Conservation (phyloP, 495 filamentous ascomycete species). For the Penicillium salamii region DNA sequence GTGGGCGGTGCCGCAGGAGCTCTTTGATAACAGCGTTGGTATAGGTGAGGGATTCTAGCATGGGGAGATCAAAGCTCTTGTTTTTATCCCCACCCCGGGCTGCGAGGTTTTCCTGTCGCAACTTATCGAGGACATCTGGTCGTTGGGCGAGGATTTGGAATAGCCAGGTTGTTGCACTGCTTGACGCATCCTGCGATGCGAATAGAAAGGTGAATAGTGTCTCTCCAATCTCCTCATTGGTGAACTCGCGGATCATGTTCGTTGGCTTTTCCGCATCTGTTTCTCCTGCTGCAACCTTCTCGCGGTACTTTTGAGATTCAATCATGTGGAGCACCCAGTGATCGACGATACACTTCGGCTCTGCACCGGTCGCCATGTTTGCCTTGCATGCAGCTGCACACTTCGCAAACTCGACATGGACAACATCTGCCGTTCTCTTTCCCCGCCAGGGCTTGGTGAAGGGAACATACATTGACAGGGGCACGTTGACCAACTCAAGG, state of each 20-base stretch:
- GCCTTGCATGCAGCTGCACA: conserved; percentile 86
- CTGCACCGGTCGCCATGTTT: conserved; percentile 79
- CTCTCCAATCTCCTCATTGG: conserved; percentile 84
- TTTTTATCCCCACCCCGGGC: conserved; percentile 69
- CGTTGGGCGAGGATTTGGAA: conserved; percentile 89
- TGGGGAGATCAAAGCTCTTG: conserved; percentile 65
- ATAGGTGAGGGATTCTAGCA: conserved; percentile 83
- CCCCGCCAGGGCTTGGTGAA: conserved; percentile 92
- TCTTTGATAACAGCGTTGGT: conserved; percentile 88
- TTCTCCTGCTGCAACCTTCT: conserved; percentile 62
- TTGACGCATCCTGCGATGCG: conserved; percentile 91
- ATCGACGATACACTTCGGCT: conserved; percentile 83
- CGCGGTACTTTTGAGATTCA: conserved; percentile 67
- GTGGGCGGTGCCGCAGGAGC: conserved; percentile 86
- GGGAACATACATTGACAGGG: conserved; percentile 76
- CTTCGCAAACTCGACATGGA: conserved; percentile 77
- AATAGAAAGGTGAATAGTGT: conserved; percentile 96
- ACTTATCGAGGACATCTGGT: conserved; percentile 75
- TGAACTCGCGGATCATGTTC: conserved; percentile 76
- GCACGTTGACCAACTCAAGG: conserved; percentile 93
- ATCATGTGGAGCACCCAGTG: conserved; percentile 83
- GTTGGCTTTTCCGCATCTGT: conserved; percentile 68
- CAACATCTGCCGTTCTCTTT: conserved; percentile 82
- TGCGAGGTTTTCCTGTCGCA: conserved; percentile 80
- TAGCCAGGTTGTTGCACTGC: conserved; percentile 84